phyloP scores from a whole-genome alignment of 140 eudicot genomes.

The Artemisia princeps region DNA sequence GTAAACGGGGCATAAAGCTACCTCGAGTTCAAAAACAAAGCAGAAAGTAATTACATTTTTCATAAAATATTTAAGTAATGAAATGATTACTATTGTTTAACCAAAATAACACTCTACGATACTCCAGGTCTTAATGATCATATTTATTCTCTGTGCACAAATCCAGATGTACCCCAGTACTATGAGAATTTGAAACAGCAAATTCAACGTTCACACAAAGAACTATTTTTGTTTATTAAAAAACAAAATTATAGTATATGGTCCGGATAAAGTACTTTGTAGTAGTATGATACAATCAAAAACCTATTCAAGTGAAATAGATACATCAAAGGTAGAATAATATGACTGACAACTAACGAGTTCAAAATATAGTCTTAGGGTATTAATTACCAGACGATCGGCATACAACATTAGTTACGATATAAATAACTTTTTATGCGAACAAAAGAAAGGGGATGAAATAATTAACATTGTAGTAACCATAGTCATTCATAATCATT shows the following conservation, averaged over 20 bases:
- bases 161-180: conserved; percentile 47
- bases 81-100: conserved; percentile 18
- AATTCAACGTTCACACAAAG: conserved; percentile 18
- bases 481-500: conserved; percentile 1
- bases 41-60: conserved; percentile 37
- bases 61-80: not conserved
- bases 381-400: too few relatives aligned
- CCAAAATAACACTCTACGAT: conserved; percentile 23
- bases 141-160: conserved; percentile 38
- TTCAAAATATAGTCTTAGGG: too few relatives aligned
- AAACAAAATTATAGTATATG: not conserved
- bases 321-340: too few relatives aligned
- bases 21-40: conserved; percentile 61
- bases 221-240: not conserved
- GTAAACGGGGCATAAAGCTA: conserved; percentile 42
- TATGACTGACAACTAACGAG: too few relatives aligned
- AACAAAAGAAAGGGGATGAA: not conserved
- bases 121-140: conserved; percentile 24
- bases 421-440: too few relatives aligned
- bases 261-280: not conserved
- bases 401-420: not conserved
- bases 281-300: too few relatives aligned
- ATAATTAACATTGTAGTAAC: conserved; percentile 23
- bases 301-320: too few relatives aligned
- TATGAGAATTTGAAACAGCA: conserved; percentile 19